phyloP scores from a whole-genome alignment of 768 basidiomycete species.

The Suillus hirtellus region DNA sequence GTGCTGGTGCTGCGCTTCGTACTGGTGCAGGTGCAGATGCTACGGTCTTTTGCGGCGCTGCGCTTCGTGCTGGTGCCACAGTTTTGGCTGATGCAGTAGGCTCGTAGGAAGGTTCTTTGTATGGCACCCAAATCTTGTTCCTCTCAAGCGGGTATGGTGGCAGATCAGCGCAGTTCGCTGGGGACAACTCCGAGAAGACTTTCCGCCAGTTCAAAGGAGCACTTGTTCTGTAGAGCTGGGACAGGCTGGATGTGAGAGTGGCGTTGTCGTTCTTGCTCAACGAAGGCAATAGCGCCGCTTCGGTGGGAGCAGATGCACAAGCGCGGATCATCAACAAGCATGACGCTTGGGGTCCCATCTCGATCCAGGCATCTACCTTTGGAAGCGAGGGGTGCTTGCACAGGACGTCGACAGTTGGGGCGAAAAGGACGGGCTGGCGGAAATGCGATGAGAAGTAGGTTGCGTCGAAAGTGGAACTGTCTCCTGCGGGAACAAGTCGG shows the following conservation, averaged over 20 bases:
- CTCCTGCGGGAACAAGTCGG: slow-evolving; percentile 51
- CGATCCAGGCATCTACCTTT: slow-evolving; percentile 44
- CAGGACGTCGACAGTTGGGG: slow-evolving; percentile 48
- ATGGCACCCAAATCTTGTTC: slow-evolving; percentile 58
- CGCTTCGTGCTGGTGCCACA: background rate
- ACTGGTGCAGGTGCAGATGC: background rate
- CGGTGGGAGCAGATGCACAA: slow-evolving; percentile 28
- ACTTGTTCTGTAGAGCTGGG: slow-evolving; percentile 46
- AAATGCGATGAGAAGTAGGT: slow-evolving; percentile 64
- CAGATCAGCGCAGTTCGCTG: slow-evolving; percentile 46
- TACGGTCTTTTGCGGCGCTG: background rate
- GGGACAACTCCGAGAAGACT: slow-evolving; percentile 47
- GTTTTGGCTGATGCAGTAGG: background rate
- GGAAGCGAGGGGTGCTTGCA: slow-evolving; percentile 26
- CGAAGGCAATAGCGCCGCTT: slow-evolving; percentile 47
- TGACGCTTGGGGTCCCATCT: slow-evolving; percentile 29
- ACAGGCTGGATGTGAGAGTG: slow-evolving; percentile 46
- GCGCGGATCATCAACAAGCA: slow-evolving; percentile 58
- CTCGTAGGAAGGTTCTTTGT: slow-evolving; percentile 30
- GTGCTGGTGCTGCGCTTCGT: background rate
- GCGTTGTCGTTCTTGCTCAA: slow-evolving; percentile 46
- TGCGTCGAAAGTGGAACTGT: slow-evolving; percentile 44
- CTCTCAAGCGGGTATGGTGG: slow-evolving; percentile 65
- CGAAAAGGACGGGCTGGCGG: slow-evolving; percentile 56
- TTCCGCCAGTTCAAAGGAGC: slow-evolving; percentile 53